Percentiles rank a stretch among this genome's conserved stretches.
These are phyloP conservation scores for Phytophthora palmivora DNA, from an alignment of 352 stramenopile species.

Conservation along the genomic window DNA sequence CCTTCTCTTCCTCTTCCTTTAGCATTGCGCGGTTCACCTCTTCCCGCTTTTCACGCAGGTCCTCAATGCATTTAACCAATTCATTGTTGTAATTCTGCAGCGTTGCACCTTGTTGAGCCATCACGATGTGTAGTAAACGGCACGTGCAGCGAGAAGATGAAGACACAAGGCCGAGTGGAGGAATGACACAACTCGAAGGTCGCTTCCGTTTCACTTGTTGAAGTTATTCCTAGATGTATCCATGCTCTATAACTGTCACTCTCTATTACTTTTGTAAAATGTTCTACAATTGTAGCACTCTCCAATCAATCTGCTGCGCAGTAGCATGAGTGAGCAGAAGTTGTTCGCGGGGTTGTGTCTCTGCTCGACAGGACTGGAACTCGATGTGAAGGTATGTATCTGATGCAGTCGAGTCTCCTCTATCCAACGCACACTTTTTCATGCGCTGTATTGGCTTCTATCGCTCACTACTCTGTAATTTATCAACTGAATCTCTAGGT, in stretches of 20 bases:
- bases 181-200: constrained; percentile 2
- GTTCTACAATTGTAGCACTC: constrained; percentile 3
- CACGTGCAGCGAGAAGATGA: not conserved
- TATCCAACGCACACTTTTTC: constrained; percentile 3
- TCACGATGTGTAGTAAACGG: constrained; percentile 15
- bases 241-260: constrained; percentile 19
- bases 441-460: constrained; percentile 1
- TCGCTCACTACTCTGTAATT: not conserved
- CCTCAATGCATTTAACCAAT: constrained; percentile 95
- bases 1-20: constrained; percentile 95
- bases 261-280: not conserved
- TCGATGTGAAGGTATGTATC: constrained; percentile 57
- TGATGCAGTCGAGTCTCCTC: constrained; percentile 9
- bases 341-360: constrained; percentile 62
- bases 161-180: constrained; percentile 4
- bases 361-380: constrained; percentile 60
- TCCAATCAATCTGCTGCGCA: not conserved
- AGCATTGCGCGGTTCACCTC: constrained; percentile 93
- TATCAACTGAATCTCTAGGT: constrained; percentile 39
- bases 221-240: constrained; percentile 33
- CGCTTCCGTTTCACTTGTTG: constrained; percentile 16
- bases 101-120: constrained; percentile 93
- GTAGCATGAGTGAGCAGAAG: constrained; percentile 24
- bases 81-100: constrained; percentile 98
- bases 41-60: constrained; percentile 92